phyloP scores from a whole-genome alignment of 331 rosid genomes.

The Malus hybrid region DNA sequence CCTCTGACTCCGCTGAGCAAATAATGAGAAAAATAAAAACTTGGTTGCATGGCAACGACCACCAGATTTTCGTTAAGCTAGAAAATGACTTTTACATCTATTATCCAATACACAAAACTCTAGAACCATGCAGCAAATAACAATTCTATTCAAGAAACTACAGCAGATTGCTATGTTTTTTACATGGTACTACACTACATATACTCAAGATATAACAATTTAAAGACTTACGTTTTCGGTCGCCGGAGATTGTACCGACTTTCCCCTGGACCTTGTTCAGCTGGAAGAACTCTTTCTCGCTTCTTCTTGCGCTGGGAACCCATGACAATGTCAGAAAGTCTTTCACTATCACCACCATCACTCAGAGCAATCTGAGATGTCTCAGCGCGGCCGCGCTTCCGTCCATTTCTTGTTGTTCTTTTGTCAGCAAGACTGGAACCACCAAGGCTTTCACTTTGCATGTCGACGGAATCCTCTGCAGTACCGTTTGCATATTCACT shows the following conservation, averaged over 20 bases:
- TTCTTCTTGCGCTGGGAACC: slow-evolving; percentile 56
- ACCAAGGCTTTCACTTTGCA: slow-evolving; percentile 46
- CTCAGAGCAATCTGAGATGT: slow-evolving; percentile 51
- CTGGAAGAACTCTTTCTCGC: slow-evolving; percentile 44
- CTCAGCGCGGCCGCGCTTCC: slow-evolving; percentile 57
- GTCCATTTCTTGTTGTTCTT: slow-evolving; percentile 27
- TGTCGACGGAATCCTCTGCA: slow-evolving; percentile 58
- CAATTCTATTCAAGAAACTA: neutral
- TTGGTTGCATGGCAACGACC: neutral
- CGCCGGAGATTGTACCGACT: slow-evolving; percentile 79
- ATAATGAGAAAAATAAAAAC: slow-evolving; percentile 4
- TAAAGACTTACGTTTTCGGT: slow-evolving; percentile 43
- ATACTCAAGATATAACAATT: neutral
- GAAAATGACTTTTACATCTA: neutral
- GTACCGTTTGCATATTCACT: slow-evolving; percentile 55
- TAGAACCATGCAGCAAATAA: neutral
- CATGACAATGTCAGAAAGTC: slow-evolving; percentile 48
- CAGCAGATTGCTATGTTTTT: neutral
- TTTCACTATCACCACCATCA: slow-evolving; percentile 61
- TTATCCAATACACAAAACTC: neutral
- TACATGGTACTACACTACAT: neutral
- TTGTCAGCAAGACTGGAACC: slow-evolving; percentile 28
- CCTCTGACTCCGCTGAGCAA: slow-evolving; percentile 42
- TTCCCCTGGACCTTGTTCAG: slow-evolving; percentile 48
- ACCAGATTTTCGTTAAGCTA: neutral